phyloP scores from a whole-genome alignment of 805 yeast species.

The Candida coquimbonensis region DNA sequence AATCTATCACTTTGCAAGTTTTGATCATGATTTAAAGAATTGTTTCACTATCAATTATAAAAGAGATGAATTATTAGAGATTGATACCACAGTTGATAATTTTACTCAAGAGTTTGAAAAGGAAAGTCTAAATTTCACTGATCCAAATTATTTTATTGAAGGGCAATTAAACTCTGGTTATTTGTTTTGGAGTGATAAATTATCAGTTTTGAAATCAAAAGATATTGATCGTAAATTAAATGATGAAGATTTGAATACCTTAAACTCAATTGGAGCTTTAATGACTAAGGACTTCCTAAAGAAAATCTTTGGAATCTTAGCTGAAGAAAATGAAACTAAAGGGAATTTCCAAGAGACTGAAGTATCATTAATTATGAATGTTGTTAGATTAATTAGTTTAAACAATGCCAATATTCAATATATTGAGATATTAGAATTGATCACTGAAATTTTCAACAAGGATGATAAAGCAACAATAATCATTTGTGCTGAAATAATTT shows the following conservation, averaged over 20 bases:
- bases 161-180: conserved; percentile 54
- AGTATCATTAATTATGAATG: conserved; percentile 47
- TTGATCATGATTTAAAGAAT: conserved; percentile 40
- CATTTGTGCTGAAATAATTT: conserved; percentile 60
- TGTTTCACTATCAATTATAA: conserved; percentile 32
- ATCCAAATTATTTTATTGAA: conserved; percentile 52
- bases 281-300: conserved; percentile 56
- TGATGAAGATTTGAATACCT: conserved; percentile 33
- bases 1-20: conserved; percentile 36
- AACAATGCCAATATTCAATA: conserved; percentile 37
- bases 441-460: conserved; percentile 44
- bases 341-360: conserved; percentile 61
- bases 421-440: conserved; percentile 44
- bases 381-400: conserved; percentile 43
- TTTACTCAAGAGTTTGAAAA: conserved; percentile 28
- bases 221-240: conserved; percentile 26
- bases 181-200: conserved; percentile 62
- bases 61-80: conserved; percentile 29
- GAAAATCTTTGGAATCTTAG: conserved; percentile 41
- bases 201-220: conserved; percentile 39
- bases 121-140: conserved; percentile 43
- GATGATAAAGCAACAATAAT: conserved; percentile 76
- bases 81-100: conserved; percentile 29
- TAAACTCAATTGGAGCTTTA: conserved; percentile 36
- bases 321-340: conserved; percentile 62